Conservation (phyloP, 2,329 filamentous ascomycete species). For the Talaromyces sp. region DNA sequence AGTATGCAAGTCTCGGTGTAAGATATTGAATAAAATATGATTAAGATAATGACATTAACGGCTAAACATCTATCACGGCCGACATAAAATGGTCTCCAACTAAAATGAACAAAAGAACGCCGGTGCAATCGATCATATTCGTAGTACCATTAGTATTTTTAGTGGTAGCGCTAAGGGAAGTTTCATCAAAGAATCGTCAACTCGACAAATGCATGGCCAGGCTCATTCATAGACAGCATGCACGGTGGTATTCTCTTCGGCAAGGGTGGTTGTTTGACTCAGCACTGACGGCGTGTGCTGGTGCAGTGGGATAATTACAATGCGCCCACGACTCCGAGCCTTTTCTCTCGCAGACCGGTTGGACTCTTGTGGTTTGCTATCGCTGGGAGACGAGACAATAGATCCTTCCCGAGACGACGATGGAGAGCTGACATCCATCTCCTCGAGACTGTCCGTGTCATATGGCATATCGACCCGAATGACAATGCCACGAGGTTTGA, state of each 20-base stretch:
- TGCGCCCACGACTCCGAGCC: constrained; percentile 12
- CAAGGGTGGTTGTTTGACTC: constrained; percentile 5
- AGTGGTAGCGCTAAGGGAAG: background rate
- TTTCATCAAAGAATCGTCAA: background rate
- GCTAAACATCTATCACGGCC: no score
- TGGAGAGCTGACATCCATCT: constrained; percentile 17
- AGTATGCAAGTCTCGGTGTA: background rate
- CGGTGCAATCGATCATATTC: background rate
- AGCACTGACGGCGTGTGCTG: background rate
- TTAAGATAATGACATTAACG: background rate
- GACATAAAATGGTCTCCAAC: background rate
- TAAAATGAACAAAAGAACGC: background rate
- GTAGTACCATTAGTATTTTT: background rate
- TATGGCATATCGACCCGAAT: constrained; percentile 27
- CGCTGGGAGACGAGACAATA: background rate
- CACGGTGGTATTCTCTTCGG: background rate
- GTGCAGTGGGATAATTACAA: constrained; percentile 23
- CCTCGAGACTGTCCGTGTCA: constrained; percentile 20
- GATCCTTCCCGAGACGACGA: constrained; percentile 5
- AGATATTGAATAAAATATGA: background rate
- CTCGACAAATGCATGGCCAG: background rate
- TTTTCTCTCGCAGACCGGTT: background rate
- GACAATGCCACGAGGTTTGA: constrained; percentile 21
- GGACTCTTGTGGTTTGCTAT: background rate
- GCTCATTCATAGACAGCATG: constrained; percentile 9